Evolutionary conservation across 495 filamentous ascomycete genomes (phyloP).

Genomic region (Melanomma pulvis-pyrius): DNA sequence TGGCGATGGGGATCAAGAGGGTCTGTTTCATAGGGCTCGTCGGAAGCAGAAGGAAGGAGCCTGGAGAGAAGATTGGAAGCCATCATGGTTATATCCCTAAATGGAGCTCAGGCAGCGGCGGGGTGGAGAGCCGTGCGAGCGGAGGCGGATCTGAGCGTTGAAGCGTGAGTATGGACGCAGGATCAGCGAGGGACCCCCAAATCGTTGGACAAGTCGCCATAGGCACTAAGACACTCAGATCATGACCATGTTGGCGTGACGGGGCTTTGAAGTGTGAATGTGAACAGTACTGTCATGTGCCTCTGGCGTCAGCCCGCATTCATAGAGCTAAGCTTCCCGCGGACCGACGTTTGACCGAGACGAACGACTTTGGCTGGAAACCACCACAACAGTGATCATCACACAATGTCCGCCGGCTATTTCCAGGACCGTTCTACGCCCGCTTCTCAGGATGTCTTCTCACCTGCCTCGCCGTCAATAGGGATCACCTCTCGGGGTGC

Average conservation of each 20-base stretch:
- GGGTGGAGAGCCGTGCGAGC: constrained; percentile 7
- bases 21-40: constrained; percentile 68
- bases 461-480: constrained; percentile 35
- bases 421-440: constrained; percentile 38
- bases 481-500: constrained; percentile 35
- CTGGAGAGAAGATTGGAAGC: constrained; percentile 77
- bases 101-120: constrained; percentile 25
- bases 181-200: constrained; percentile 18
- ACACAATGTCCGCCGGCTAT: constrained; percentile 22
- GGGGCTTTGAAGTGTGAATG: constrained; percentile 17
- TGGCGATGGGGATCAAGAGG: constrained; percentile 66
- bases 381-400: neutral
- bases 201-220: constrained; percentile 22
- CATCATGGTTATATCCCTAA: constrained; percentile 57
- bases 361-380: neutral
- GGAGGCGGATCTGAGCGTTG: neutral
- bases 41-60: constrained; percentile 58
- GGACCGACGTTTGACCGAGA: constrained; percentile 4
- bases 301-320: constrained; percentile 3
- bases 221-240: constrained; percentile 12
- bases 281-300: constrained; percentile 24
- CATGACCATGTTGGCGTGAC: constrained; percentile 31
- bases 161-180: neutral
- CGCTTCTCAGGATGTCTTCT: constrained; percentile 31
- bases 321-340: constrained; percentile 9